phyloP scores from a whole-genome alignment of 1,139 yeast species.

The Saccharomyces hybrid region DNA sequence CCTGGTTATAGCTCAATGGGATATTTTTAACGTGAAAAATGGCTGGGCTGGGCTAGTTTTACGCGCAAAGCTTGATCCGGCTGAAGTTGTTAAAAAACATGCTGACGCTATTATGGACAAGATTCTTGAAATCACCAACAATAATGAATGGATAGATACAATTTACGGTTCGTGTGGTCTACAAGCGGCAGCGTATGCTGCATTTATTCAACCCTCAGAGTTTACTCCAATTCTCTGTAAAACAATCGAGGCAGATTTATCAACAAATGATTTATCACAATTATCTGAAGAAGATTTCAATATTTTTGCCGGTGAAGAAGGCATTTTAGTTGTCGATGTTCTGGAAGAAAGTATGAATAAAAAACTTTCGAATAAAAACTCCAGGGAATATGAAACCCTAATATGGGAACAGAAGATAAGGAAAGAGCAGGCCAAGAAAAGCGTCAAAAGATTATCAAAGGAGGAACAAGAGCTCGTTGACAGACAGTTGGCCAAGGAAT shows the following conservation, averaged over 20 bases:
- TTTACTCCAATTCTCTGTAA: slow-evolving; percentile 46
- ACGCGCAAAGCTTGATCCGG: slow-evolving; percentile 58
- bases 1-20: slow-evolving; percentile 52
- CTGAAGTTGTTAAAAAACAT: slow-evolving; percentile 41
- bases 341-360: slow-evolving; percentile 39
- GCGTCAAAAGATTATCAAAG: slow-evolving; percentile 54
- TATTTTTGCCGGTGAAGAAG: slow-evolving; percentile 65
- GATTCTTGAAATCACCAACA: too few species aligned
- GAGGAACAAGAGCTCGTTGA: slow-evolving; percentile 63
- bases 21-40: slow-evolving; percentile 37
- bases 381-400: slow-evolving; percentile 78
- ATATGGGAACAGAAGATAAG: slow-evolving; percentile 88
- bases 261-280: slow-evolving; percentile 25
- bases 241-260: slow-evolving; percentile 39
- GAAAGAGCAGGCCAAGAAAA: slow-evolving; percentile 59
- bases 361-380: slow-evolving; percentile 47
- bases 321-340: slow-evolving; percentile 62
- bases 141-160: slow-evolving; percentile 15
- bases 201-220: slow-evolving; percentile 61
- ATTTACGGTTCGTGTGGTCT: slow-evolving; percentile 37
- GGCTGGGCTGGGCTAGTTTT: slow-evolving; percentile 81
- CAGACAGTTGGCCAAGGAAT: slow-evolving; percentile 57
- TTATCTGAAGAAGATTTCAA: slow-evolving; percentile 41
- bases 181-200: slow-evolving; percentile 52
- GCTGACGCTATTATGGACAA: slow-evolving; percentile 36